Base-by-base conservation (phyloP, 192 early-diverging fungal species). In the Coemansia sp. region DNA sequence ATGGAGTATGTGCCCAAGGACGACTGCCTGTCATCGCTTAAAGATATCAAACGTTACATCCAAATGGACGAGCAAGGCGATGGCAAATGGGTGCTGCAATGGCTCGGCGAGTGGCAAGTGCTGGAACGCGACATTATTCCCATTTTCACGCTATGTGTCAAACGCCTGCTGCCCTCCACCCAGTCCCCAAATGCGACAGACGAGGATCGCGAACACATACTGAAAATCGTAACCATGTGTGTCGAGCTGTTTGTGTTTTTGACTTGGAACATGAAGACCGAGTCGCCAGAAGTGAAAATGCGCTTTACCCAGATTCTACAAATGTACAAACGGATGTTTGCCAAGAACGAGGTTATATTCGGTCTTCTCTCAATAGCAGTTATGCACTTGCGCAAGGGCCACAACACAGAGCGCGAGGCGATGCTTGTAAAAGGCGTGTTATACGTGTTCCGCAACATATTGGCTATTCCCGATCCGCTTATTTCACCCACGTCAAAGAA, bases 231-330 rank as follows among this genome's bases (percentile, higher is more conserved):
- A 22, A 72, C 78, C 39, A 64, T 59, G 57, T 69, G 73, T 86
- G 88, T 93, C 10, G 92, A 97, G 68, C 61, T 97, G 32, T 81
- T 97, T 41, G 92, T 94, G 27, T 91, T 93, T 0, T 77, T 95
- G 82, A 97, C 95, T 0, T 94, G 93, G 95, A 88, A 89, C 54
- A 72, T 92, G 50, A 85, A 85, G 49, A 70, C 81, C 22, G 80
- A 83, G 29, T 73, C 78, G 0, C 69, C 68, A 3, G 78, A 81
- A 7, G 73, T 72, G 39, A 61, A 65, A 59, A 50, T 59, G 41
- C 63, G 69, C 12, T 83, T 87, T 29, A 76, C 84, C 22, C 73
- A 84, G 26, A 70, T 85, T 37, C 68, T 91, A 51, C 77, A 83
- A 20, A 70, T 62, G n/a, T 92, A 93, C 75, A 97, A 97, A 58